phyloP scores from a whole-genome alignment of 306 rosid species.

The Citrullus colocynthis region DNA sequence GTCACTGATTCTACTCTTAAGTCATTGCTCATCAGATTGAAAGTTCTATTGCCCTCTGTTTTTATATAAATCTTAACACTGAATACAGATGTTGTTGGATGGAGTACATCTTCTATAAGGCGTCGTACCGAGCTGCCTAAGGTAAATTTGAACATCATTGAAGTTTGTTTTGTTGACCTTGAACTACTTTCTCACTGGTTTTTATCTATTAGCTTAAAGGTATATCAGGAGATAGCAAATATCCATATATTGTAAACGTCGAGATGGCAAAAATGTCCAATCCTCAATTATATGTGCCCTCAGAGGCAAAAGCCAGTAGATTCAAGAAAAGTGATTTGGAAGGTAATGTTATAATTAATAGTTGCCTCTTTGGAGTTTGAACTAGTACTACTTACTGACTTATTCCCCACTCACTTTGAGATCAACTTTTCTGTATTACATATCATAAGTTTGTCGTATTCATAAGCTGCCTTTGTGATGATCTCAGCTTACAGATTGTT shows the following conservation, averaged over 20 bases:
- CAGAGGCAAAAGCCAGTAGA: constrained; percentile 22
- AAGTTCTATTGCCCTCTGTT: background rate
- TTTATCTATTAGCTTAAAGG: constrained; percentile 27
- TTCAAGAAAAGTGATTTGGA: constrained; percentile 29
- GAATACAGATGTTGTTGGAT: constrained; percentile 69
- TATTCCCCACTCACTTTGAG: background rate
- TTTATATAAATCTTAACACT: constrained; percentile 34
- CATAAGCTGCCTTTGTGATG: background rate
- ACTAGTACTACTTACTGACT: background rate
- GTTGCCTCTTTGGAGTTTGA: background rate
- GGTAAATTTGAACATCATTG: constrained; percentile 30
- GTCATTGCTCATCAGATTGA: background rate
- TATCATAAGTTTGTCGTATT: background rate
- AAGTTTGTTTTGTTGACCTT: constrained; percentile 3
- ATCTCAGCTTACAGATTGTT: background rate
- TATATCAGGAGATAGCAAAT: constrained; percentile 36
- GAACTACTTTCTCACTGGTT: constrained; percentile 12
- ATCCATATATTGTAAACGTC: constrained; percentile 49
- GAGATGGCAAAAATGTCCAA: constrained; percentile 25
- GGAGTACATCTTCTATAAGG: constrained; percentile 89
- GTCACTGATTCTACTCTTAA: background rate
- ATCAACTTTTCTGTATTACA: background rate
- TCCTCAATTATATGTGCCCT: constrained; percentile 19
- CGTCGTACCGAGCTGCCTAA: constrained; percentile 61
- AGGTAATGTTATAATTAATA: constrained; percentile 27